Percentiles rank a stretch among this genome's conserved stretches.
Conservation (phyloP, 306 rosid species). For the Ziziphus jujuba region DNA sequence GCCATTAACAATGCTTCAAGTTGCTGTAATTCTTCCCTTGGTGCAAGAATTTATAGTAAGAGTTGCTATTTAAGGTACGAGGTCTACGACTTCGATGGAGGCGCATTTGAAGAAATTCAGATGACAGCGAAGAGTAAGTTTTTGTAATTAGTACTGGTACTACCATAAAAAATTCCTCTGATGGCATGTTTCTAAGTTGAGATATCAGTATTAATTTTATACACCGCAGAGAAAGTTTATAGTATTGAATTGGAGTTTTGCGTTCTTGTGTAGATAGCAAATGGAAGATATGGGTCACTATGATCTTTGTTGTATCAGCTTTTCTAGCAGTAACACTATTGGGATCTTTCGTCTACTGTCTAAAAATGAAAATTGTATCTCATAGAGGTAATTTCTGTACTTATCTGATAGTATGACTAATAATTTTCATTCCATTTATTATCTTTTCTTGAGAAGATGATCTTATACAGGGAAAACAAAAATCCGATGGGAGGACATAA, state of each 20-base stretch:
- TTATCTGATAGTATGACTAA: neutral
- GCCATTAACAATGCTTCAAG: conserved; percentile 38
- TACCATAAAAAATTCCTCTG: neutral
- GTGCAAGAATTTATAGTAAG: conserved; percentile 55
- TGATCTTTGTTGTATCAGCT: conserved; percentile 19
- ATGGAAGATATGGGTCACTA: conserved; percentile 27
- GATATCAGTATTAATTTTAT: neutral
- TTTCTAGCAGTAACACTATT: conserved; percentile 30
- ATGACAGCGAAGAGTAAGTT: conserved; percentile 30
- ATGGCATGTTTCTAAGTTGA: too few species aligned
- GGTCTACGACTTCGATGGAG: conserved; percentile 39
- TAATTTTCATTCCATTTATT: too few species aligned
- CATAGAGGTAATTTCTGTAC: conserved; percentile 26
- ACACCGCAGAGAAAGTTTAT: neutral
- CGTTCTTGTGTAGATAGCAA: conserved; percentile 34
- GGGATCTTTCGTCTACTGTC: conserved; percentile 23
- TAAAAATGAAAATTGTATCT: conserved; percentile 23
- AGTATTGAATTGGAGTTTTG: neutral
- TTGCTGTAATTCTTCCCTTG: conserved; percentile 38
- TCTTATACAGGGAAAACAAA: conserved; percentile 19
- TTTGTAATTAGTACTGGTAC: neutral
- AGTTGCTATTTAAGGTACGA: conserved; percentile 68
- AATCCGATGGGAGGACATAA: neutral
- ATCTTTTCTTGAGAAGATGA: neutral
- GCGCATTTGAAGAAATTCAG: conserved; percentile 9